Evolutionary conservation across 192 early-diverging fungal species (phyloP), one percentile per base, ranked within the genome.

Genomic region (Podila epigama): DNA sequence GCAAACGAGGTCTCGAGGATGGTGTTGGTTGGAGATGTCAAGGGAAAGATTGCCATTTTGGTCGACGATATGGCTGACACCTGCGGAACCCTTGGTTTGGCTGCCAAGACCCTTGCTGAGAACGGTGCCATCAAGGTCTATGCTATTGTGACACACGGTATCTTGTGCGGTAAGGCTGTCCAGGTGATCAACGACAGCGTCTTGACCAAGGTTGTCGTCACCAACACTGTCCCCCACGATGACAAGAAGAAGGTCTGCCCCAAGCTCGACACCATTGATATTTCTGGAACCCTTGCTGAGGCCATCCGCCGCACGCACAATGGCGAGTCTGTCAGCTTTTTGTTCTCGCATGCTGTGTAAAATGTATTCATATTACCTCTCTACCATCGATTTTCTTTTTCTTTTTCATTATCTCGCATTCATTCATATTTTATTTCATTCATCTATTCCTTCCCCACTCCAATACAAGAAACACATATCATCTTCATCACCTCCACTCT

Each of bases 1-100:
- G 94, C 93, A 28, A 92, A 95, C 82, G 87, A 92, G 81, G 92
- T 96, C 54, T 90, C 92, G 39, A 88, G 90, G 36, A 96, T 99
- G 95, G 92, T 96, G 35, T 85, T 99, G 42, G 96, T 99, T 25
- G 97, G 97, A 63, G 93, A 99, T 78, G 97, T 99, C 33, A 85
- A 81, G 62, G 92, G 87, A 57, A 94, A 94, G 83, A 90, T 91
- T 61, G 95, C 94, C 50, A 97, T 99, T 68, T 78, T 99, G 64
- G 92, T 99, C 33, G 97, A 99, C 79, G 97, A 99, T 82, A 96
- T 99, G 88, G 95, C 95, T 32, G 97, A 99, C 83, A 99, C 96
- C 27, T 96, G 91, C 79, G 91, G 92, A 62, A 99, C 97, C 10
- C 87, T 99, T 48, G 90, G 89, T 16, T 79, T 91, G 67, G 97